These are phyloP conservation scores for Zymoseptoria pseudotritici DNA, from an alignment of 2,329 filamentous ascomycete species.

Conservation along the genomic window DNA sequence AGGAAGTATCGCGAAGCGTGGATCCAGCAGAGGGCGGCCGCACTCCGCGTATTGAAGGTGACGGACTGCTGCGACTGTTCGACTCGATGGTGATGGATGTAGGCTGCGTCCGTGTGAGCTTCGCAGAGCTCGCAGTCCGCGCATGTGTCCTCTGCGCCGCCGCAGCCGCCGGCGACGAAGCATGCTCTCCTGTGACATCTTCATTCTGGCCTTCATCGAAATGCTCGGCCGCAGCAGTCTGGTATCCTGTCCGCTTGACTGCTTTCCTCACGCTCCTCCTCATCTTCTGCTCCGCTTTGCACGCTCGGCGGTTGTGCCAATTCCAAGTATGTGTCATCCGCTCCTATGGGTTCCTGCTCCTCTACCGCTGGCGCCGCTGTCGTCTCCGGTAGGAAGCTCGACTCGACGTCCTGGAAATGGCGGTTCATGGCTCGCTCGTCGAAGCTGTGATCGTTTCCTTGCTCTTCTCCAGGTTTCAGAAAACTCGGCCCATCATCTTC, in stretches of 20 bases:
- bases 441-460: constrained; percentile 30
- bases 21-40: constrained; percentile 16
- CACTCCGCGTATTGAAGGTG: not conserved
- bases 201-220: constrained; percentile 19
- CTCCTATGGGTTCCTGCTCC: constrained; percentile 23
- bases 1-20: constrained; percentile 12
- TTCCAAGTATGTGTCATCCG: constrained; percentile 41
- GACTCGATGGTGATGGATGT: not conserved
- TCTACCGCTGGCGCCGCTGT: constrained; percentile 28
- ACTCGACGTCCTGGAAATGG: constrained; percentile 55
- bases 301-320: constrained; percentile 16
- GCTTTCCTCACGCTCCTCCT: constrained; percentile 14
- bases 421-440: constrained; percentile 54
- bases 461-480: not conserved
- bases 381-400: constrained; percentile 54
- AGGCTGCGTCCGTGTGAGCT: not conserved
- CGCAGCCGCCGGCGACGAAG: constrained; percentile 38
- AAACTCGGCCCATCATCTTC: constrained; percentile 3
- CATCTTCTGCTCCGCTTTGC: not conserved
- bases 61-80: constrained; percentile 3
- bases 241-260: constrained; percentile 30
- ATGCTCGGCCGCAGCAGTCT: constrained; percentile 32
- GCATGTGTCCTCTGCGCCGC: constrained; percentile 31
- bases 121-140: constrained; percentile 2
- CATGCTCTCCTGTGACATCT: constrained; percentile 9